Percentiles rank a stretch among this genome's conserved stretches.
Conservation (phyloP, 2,329 filamentous ascomycete genomes). For the Botrytis elliptica region DNA sequence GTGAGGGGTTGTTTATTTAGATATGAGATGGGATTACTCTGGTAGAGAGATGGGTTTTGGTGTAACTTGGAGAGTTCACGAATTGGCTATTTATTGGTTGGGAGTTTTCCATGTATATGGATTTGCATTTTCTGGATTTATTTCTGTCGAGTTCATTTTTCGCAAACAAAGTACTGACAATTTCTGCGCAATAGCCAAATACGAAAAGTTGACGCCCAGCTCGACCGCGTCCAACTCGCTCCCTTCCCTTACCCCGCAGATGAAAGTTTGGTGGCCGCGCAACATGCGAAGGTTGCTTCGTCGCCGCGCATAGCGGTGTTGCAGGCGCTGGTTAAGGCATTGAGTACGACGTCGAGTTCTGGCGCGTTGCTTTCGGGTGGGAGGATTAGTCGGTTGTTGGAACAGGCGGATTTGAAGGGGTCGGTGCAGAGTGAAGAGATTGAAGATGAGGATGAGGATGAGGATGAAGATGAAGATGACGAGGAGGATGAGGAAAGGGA, state of each 20-base stretch:
- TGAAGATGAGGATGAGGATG: slow-evolving; percentile 33
- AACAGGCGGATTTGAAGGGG: slow-evolving; percentile 58
- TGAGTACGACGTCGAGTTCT: slow-evolving; percentile 68
- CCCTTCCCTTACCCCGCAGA: slow-evolving; percentile 43
- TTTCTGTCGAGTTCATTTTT: too few relatives aligned
- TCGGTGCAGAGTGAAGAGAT: slow-evolving; percentile 35
- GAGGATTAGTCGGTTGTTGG: slow-evolving; percentile 61
- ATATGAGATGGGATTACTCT: background rate
- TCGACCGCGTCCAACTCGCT: slow-evolving; percentile 59
- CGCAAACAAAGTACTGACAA: background rate
- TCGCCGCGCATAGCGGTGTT: slow-evolving; percentile 60
- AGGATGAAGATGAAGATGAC: slow-evolving; percentile 28
- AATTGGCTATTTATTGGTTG: background rate
- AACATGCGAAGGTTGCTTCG: slow-evolving; percentile 39
- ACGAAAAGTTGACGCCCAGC: slow-evolving; percentile 61
- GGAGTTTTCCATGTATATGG: background rate
- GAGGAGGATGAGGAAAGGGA: slow-evolving; percentile 37
- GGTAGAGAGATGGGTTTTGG: background rate
- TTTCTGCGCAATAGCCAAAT: slow-evolving; percentile 46
- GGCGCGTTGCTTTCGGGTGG: slow-evolving; percentile 59
- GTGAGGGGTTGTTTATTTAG: background rate
- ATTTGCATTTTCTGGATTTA: background rate
- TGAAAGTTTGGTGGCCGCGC: slow-evolving; percentile 39
- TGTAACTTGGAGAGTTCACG: background rate
- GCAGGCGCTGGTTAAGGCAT: slow-evolving; percentile 64